Evolutionary conservation across 306 rosid species (phyloP).

Genomic region (Cucurbita moschata): DNA sequence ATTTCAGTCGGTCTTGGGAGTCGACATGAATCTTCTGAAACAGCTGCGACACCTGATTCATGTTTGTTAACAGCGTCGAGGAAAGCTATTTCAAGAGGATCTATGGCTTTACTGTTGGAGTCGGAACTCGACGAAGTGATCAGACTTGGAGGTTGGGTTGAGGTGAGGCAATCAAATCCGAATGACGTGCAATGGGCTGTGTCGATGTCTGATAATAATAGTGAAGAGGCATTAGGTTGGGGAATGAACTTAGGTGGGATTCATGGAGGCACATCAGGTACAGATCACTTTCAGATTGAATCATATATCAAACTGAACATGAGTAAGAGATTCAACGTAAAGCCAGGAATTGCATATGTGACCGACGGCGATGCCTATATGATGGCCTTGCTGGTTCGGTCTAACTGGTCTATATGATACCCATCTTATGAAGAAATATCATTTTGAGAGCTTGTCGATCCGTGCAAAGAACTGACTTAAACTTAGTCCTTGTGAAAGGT

Average conservation of each 20-base stretch:
- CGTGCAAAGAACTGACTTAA: too few relatives aligned
- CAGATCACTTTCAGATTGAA: conserved; percentile 58
- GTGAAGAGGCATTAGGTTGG: conserved; percentile 72
- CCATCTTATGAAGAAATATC: neutral
- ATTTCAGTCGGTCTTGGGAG: conserved; percentile 25
- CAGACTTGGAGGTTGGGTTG: conserved; percentile 75
- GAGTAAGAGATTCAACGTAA: conserved; percentile 45
- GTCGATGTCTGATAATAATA: conserved; percentile 50
- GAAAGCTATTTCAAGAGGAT: conserved; percentile 21
- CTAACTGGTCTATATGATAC: conserved; percentile 57
- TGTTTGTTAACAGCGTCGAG: conserved; percentile 10
- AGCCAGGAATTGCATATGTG: conserved; percentile 61
- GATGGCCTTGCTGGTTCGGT: conserved; percentile 54
- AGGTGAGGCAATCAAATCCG: conserved; percentile 40
- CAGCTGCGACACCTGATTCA: conserved; percentile 18
- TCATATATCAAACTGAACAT: conserved; percentile 52
- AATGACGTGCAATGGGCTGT: conserved; percentile 43
- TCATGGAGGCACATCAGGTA: conserved; percentile 19
- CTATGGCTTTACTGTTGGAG: conserved; percentile 45
- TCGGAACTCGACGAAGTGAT: conserved; percentile 50
- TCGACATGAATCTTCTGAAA: conserved; percentile 19
- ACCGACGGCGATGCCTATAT: conserved; percentile 33
- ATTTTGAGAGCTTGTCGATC: neutral
- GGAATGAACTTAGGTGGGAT: conserved; percentile 54
- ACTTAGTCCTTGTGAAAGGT: neutral